Base-by-base conservation (phyloP, 805 yeast genomes). In the Candida takata region DNA sequence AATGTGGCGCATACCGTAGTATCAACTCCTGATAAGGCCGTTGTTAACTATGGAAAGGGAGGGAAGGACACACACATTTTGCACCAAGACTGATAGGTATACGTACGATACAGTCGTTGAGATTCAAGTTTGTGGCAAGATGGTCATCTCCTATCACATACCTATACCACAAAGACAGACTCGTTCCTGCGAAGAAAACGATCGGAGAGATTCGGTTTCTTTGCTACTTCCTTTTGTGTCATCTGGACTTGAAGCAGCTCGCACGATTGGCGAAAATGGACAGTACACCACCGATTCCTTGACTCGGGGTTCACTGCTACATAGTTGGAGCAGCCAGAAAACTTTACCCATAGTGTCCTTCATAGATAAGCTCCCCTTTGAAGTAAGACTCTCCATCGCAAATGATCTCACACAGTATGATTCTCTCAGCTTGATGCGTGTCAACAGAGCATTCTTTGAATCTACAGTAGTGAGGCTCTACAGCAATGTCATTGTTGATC, bases 391-490 rank as follows among this genome's bases (percentile, higher is more conserved):
- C 17, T 34, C 40, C 23, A 58, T 68, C 6, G 54, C 64, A n/a
- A 49, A 57, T 21, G 41, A 52, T 10, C 44, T 67, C 17, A 47
- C 64, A 4, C 74, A 68, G 44, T 55, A 57, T 34, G 72, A 65
- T 37, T 50, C 63, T 20, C 35, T 64, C 5, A 58, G 41, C 31
- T 40, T 69, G 14, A 40, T 67, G 34, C 39, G 47, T 7, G 58
- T 55, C 3, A 58, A 52, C 37, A 56, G 41, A 24, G 34, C 53
- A 4, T 50, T 65, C 43, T 61, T 60, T 40, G 33, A 37, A 1
- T 49, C 61, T 3, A 52, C 64, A 1, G 43, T 59, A 6, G 57
- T 58, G 0, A 45, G 67, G n/a, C 42, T 70, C 17, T 66, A 64
- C 42, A 47, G 42, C n/a, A 43, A 38, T 0, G 42, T 55, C 6